Conservation (phyloP, 2,329 filamentous ascomycete genomes). For the Tolypocladium pustulatum region DNA sequence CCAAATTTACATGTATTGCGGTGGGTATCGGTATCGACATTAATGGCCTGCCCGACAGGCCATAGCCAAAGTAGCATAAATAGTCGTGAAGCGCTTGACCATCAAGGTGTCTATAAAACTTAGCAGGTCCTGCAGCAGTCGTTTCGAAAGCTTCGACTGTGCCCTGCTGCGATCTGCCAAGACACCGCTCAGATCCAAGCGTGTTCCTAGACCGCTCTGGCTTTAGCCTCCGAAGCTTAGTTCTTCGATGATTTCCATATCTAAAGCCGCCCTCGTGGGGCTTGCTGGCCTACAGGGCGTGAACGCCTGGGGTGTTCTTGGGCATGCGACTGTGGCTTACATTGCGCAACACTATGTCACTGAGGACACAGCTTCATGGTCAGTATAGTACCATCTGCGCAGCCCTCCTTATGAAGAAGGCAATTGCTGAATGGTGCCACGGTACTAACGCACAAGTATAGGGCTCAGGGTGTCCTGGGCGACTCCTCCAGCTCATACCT, state of each 20-base stretch:
- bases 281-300: slow-evolving; percentile 7
- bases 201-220: background rate
- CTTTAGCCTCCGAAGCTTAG: background rate
- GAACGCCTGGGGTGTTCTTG: slow-evolving; percentile 30
- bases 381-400: background rate
- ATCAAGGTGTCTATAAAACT: background rate
- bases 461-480: slow-evolving; percentile 21
- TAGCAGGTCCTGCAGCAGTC: background rate
- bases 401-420: rapidly evolving
- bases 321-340: slow-evolving; percentile 44
- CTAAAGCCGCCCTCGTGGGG: slow-evolving; percentile 4
- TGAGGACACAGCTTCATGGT: slow-evolving; percentile 21
- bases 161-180: background rate
- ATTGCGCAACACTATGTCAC: slow-evolving; percentile 38
- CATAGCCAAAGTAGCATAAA: background rate
- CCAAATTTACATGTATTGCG: background rate
- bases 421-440: background rate
- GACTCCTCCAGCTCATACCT: slow-evolving; percentile 35
- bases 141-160: background rate
- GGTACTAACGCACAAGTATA: background rate
- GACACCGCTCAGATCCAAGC: background rate
- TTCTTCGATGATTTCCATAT: slow-evolving; percentile 3
- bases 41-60: too few species aligned
- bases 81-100: background rate
- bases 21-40: too few species aligned